Evolutionary conservation across 345 rosid genomes (phyloP), one percentile per base, ranked within the genome.

Genomic region (Populus euphratica): DNA sequence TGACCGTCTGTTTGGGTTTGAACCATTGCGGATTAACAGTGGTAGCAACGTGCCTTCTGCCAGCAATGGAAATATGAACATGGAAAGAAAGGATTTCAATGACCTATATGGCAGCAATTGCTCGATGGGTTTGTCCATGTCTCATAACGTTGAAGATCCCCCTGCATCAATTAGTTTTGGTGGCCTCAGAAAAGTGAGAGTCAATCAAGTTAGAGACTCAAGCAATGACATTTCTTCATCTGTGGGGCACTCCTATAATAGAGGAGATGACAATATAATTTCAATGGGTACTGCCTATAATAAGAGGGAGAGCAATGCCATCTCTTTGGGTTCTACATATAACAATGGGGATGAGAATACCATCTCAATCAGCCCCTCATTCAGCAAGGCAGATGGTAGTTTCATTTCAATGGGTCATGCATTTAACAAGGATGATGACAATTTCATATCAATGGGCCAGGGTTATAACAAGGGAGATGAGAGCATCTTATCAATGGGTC

Each of bases 1-100:
- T 72, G 89, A 88, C 65, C 81, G 87, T 77, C 87, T 90, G 76
- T 85, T 92, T 73, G 95, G 90, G 33, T 77, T 94, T 47, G 96
- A 91, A 68, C 79, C 88, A 76, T 74, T 82, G 21, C 80, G 91
- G 81, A 78, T 93, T 33, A 81, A 86, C 69, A 79, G 76, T 88
- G 88, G n/a, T 73, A 81, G 86, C 81, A 87, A 79, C 44, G 52
- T 81, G 33, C 73, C 86, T 49, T 85, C 88, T 31, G 77, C 77
- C 59, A 68, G 66, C 74, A 23, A 81, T 65, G 85, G 85, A 81
- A 86, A 82, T 80, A 76, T 85, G 74, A 80, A 69, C 65, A 64
- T 83, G 70, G 90, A 79, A 75, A 85, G 85, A 78, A 86, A 83
- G 78, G 81, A 78, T 73, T 77, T 82, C 31, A 81, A 73, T 54